Evolutionary conservation across 345 rosid species (phyloP), one percentile per base, ranked within the genome.

Genomic region (Carallia pectinifolia): DNA sequence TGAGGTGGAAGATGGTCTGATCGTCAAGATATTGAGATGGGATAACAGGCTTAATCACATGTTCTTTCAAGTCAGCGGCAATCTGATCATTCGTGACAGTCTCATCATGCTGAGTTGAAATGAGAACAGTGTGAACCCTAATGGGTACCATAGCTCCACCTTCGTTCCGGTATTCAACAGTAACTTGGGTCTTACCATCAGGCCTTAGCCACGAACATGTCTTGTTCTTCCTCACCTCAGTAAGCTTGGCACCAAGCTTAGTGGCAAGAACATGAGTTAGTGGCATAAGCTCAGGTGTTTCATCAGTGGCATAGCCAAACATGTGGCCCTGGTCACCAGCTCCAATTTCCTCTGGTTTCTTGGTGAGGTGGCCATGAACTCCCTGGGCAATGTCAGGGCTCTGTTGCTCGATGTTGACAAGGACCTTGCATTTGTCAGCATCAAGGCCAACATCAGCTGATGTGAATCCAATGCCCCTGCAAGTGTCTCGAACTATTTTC

Each of bases 291-390:
- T 89, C 95, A 10, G 90, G 86, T 4, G 94, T 89, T 66, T 89
- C 91, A 70, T 89, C 91, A 0, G 94, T 82, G n/a, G 94, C 95
- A 62, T 89, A 89, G 3, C 96, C 92, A 53, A 89, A 89, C 92
- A 89, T 89, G 72, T 89, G 94, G 5, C 91, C 94, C 52, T 89
- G 92, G 65, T 89, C 96, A 68, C 96, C 96, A 69, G 96, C 96
- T 36, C 96, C 96, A 54, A 89, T 89, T n/a, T 89, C 92, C 76
- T 90, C 93, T 23, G 96, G 92, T 70, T 85, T 88, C 71, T 90
- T 90, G 66, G 86, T 81, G 50, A 90, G 83, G 67, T 86, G 96
- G 5, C 96, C 96, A 38, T 90, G 96, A 67, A 90, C 91, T 61
- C 96, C 96, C 64, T 86, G 96, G 33, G 96, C 92, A 77, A 86